These are phyloP conservation scores for Candida yuanshanica DNA, from an alignment of 805 yeast genomes.

Conservation along the genomic window DNA sequence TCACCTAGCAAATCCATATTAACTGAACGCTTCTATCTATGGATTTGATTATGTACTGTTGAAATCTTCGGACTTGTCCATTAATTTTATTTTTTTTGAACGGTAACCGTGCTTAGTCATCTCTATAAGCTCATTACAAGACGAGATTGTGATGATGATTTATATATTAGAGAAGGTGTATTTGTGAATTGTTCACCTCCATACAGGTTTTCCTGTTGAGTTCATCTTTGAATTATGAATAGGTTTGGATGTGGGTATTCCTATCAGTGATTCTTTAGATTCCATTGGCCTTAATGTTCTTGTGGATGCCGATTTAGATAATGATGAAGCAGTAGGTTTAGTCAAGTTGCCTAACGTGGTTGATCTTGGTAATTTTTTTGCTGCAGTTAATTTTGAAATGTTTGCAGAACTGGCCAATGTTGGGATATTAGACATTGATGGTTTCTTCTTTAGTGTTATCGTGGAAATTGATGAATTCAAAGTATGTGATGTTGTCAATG, in stretches of 20 bases:
- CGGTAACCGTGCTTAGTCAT: neutral
- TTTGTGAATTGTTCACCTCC: constrained; percentile 1
- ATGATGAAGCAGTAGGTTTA: constrained; percentile 19
- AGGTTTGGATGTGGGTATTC: constrained; percentile 6
- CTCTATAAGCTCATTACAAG: neutral
- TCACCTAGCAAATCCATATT: constrained; percentile 88
- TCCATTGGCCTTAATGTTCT: constrained; percentile 6
- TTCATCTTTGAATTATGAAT: neutral
- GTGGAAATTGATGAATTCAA: constrained; percentile 1
- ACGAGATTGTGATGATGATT: neutral
- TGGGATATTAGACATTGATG: constrained; percentile 6
- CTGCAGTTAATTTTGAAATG: constrained; percentile 9
- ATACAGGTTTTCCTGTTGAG: neutral
- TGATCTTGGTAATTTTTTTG: constrained; percentile 16
- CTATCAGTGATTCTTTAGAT: neutral
- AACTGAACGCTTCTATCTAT: constrained; percentile 6
- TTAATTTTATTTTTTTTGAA: neutral
- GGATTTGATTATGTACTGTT: neutral
- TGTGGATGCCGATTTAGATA: constrained; percentile 16
- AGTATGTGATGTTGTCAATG: neutral
- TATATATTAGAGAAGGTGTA: neutral
- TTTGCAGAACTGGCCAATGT: constrained; percentile 1
- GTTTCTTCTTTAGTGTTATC: constrained; percentile 3
- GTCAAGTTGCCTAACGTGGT: constrained; percentile 15
- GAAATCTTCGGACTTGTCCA: neutral